These are phyloP conservation scores for Nakataea oryzae DNA, from an alignment of 2,329 filamentous ascomycete genomes.

Conservation along the genomic window DNA sequence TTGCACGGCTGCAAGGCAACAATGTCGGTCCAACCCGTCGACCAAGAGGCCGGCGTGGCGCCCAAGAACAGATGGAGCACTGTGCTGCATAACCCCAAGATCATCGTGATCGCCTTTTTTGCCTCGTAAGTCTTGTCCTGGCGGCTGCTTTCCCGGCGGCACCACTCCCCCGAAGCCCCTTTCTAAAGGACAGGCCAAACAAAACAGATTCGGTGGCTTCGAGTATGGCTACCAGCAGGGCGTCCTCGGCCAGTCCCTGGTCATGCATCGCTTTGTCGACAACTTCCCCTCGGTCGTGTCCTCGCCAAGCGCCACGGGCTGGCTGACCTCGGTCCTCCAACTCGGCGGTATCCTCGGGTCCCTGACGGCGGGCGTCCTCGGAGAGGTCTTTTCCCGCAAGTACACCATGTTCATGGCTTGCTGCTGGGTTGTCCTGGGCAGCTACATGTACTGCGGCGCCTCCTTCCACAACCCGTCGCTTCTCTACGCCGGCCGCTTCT, in stretches of 20 bases:
- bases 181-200: neutral
- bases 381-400: constrained; percentile 38
- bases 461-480: constrained; percentile 21
- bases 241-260: constrained; percentile 40
- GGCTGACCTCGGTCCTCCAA: constrained; percentile 40
- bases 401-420: constrained; percentile 40
- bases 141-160: neutral
- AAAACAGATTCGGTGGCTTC: constrained; percentile 34
- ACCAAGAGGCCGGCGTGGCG: too few relatives aligned
- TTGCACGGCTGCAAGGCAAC: too few relatives aligned
- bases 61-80: constrained; percentile 19
- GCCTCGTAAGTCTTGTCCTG: constrained; percentile 20
- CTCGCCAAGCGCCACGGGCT: constrained; percentile 35
- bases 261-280: constrained; percentile 38
- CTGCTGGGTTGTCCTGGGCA: constrained; percentile 32
- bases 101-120: constrained; percentile 27
- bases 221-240: constrained; percentile 45
- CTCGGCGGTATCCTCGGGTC: constrained; percentile 38
- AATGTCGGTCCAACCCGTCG: too few relatives aligned
- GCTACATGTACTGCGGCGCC: constrained; percentile 33
- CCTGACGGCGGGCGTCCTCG: constrained; percentile 32
- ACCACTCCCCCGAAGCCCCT: neutral
- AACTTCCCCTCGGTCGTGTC: constrained; percentile 36
- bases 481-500: constrained; percentile 5
- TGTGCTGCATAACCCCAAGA: constrained; percentile 23